Percentiles rank a stretch among this genome's conserved stretches.
Evolutionary conservation across 2,329 filamentous ascomycete species (phyloP).

Genomic region (Didymella exigua): DNA sequence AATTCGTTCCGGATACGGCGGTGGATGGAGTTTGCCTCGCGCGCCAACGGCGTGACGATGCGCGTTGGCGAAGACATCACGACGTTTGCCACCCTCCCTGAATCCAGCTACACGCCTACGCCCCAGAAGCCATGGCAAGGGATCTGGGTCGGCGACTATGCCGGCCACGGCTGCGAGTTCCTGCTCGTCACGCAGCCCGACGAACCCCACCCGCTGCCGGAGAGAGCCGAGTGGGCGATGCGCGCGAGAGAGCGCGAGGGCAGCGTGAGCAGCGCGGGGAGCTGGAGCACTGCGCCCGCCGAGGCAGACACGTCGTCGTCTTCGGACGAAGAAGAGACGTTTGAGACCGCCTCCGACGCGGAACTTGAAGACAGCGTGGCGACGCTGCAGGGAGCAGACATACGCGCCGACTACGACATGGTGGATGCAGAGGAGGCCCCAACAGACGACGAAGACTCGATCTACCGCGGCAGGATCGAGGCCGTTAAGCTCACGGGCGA

Average conservation of each 20-base stretch:
- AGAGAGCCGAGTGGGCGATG: conserved; percentile 39
- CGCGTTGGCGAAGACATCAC: conserved; percentile 60
- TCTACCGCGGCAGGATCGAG: conserved; percentile 72
- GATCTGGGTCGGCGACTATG: conserved; percentile 92
- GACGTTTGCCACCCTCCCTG: conserved; percentile 75
- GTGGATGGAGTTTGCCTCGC: conserved; percentile 70
- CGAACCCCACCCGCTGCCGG: conserved; percentile 50
- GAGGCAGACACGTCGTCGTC: conserved; percentile 7
- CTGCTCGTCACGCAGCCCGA: conserved; percentile 79
- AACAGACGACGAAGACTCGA: conserved; percentile 29
- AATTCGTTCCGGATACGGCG: conserved; percentile 74
- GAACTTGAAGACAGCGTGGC: conserved; percentile 53
- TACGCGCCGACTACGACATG: background rate
- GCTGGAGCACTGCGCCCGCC: conserved; percentile 42
- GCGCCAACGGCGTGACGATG: conserved; percentile 40
- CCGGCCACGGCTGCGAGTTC: conserved; percentile 86
- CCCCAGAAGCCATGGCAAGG: conserved; percentile 80
- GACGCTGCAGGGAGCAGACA: conserved; percentile 27
- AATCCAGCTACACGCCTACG: conserved; percentile 79
- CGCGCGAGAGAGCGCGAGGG: conserved; percentile 31
- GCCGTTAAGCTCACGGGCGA: conserved; percentile 93
- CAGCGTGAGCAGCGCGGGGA: conserved; percentile 38
- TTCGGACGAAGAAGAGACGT: conserved; percentile 18
- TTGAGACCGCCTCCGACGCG: conserved; percentile 23
- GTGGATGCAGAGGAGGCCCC: background rate